phyloP scores from a whole-genome alignment of 495 filamentous ascomycete genomes.

The Aspergillus panamensis region DNA sequence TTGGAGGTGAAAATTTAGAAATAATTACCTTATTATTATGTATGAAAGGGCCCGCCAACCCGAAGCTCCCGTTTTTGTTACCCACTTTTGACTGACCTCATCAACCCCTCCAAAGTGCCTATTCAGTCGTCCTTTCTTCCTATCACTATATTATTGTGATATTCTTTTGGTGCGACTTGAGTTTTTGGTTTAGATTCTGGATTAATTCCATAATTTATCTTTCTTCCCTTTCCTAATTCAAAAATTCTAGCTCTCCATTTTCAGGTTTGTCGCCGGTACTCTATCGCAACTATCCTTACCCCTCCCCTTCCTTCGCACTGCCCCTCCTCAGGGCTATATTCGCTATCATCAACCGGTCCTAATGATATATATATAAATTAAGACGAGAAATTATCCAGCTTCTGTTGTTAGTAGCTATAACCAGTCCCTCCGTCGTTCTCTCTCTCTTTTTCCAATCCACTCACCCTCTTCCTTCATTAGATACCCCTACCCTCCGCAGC shows the following conservation, averaged over 20 bases:
- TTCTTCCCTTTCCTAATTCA: background rate
- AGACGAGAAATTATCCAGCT: background rate
- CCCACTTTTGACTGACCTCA: slow-evolving; percentile 37
- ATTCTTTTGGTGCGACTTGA: background rate
- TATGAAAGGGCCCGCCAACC: too few relatives aligned
- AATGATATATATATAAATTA: slow-evolving; percentile 1
- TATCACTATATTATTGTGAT: background rate
- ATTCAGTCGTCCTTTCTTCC: slow-evolving; percentile 20
- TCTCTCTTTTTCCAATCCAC: slow-evolving; percentile 5
- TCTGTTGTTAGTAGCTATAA: background rate
- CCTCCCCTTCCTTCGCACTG: slow-evolving; percentile 7
- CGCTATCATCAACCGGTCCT: background rate
- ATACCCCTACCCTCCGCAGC: slow-evolving; percentile 7
- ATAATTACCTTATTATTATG: too few relatives aligned
- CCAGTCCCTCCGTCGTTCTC: background rate
- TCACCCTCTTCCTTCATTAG: slow-evolving; percentile 1
- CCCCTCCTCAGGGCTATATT: slow-evolving; percentile 1
- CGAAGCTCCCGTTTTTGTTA: slow-evolving; percentile 27
- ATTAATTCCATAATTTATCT: slow-evolving; percentile 6
- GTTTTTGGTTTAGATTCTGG: background rate
- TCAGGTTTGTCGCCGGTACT: background rate
- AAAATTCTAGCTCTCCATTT: slow-evolving; percentile 10
- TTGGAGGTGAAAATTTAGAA: too few relatives aligned
- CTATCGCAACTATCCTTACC: slow-evolving; percentile 1
- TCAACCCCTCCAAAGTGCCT: slow-evolving; percentile 28